phyloP scores from a whole-genome alignment of 2,329 filamentous ascomycete genomes.

The Nigrospora osmanthi region DNA sequence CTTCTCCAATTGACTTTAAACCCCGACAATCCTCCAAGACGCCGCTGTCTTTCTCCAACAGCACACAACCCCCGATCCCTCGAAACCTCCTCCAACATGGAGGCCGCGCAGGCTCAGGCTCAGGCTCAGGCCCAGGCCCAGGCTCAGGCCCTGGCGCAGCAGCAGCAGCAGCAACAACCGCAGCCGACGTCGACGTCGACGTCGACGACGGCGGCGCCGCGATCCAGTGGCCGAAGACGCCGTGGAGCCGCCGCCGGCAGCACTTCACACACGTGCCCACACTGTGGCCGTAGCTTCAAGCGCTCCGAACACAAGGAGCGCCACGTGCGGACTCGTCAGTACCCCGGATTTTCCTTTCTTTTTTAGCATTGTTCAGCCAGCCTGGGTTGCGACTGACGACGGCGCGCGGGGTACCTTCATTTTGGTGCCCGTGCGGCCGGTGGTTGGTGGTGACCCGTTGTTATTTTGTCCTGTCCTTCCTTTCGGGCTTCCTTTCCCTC shows the following conservation, averaged over 20 bases:
- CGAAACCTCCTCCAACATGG: conserved; percentile 4
- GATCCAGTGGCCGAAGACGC: conserved; percentile 8
- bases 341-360: conserved; percentile 5
- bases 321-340: conserved; percentile 36
- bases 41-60: background rate
- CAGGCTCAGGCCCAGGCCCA: conserved; percentile 2
- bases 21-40: background rate
- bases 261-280: conserved; percentile 23
- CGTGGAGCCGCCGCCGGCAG: conserved; percentile 8
- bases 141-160: background rate
- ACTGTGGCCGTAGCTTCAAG: conserved; percentile 35
- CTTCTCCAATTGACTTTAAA: background rate
- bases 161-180: too few species aligned
- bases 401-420: too few species aligned
- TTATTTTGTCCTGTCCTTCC: too few species aligned
- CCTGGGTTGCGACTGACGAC: too few species aligned
- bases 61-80: background rate
- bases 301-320: conserved; percentile 37
- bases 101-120: background rate
- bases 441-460: too few species aligned
- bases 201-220: conserved; percentile 5
- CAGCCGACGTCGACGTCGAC: background rate
- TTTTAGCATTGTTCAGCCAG: background rate
- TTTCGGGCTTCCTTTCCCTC: too few species aligned
- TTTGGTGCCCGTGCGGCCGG: too few species aligned